Evolutionary conservation across 805 yeast species (phyloP), one percentile per base, ranked within the genome.

Genomic region (Candida xyloterini): DNA sequence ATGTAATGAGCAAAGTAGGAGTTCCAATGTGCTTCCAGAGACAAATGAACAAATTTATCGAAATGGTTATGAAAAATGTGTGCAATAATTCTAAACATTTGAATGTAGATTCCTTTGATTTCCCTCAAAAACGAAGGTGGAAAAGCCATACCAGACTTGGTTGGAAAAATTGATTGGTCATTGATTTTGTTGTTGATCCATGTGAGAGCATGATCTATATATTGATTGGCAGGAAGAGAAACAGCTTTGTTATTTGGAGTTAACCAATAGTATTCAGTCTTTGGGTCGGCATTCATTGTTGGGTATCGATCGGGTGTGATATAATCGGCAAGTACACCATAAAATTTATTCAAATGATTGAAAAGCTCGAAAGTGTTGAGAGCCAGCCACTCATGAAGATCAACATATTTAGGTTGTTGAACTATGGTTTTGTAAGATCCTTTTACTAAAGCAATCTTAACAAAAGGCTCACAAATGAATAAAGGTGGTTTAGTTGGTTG

Each of bases 371-470:
- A 90, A 6, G 87, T 79, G 60, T 89, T 93, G 40, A 93, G 74
- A 1, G 98, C 96, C 13, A 93, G 70, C 99, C 99, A 93, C 61
- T 93, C 99, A 40, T 89, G 86, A 44, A 78, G 73, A 56, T 93
- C 98, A 10, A 95, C 97, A 57, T 91, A 91, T 57, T 87, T 88
- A 14, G 99, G 99, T 15, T 88, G 69, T 57, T 87, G 95, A 1
- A 93, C 97, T 49, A 93, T 93, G 1, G 99, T 90, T 56, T 86
- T 89, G 68, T 89, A 93, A 0, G 96, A 85, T 13, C 99, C 99
- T 58, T 91, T 93, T 14, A 95, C 99, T 25, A 93, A 68, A 0
- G 98, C 95, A 0, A 97, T 87, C 46, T 90, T 81, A 5, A 90
- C 93, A 60, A 85, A 93, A 10, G 97, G 98, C 52, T 90, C 96